phyloP scores from a whole-genome alignment of 2,329 filamentous ascomycete species.

The Colletotrichum trifolii region DNA sequence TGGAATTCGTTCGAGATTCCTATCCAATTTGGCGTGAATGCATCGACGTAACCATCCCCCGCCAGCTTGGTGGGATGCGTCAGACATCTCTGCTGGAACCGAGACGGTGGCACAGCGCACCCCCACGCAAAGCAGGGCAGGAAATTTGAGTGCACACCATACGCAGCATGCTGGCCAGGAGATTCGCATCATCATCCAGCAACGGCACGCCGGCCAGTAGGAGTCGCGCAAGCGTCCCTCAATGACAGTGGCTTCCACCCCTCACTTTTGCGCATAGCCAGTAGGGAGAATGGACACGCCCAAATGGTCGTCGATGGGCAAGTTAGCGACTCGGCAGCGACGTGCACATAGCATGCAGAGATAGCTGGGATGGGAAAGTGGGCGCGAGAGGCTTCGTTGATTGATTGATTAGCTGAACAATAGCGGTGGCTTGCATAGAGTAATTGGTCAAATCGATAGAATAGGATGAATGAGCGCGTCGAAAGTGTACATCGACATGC shows the following conservation, averaged over 20 bases:
- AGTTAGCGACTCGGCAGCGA: constrained; percentile 1
- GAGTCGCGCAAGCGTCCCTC: constrained; percentile 20
- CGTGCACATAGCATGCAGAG: constrained; percentile 10
- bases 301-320: constrained; percentile 9
- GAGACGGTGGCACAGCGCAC: background rate
- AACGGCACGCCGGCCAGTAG: background rate
- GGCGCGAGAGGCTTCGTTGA: constrained; percentile 11
- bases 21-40: constrained; percentile 3
- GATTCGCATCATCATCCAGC: no score
- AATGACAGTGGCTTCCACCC: background rate
- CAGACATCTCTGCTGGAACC: constrained; percentile 6
- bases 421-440: constrained; percentile 4
- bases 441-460: constrained; percentile 7
- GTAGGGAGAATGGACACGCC: constrained; percentile 17
- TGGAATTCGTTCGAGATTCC: constrained; percentile 1
- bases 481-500: constrained; percentile 12
- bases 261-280: background rate
- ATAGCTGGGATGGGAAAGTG: constrained; percentile 17
- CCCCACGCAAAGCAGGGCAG: constrained; percentile 24
- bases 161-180: constrained; percentile 1
- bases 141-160: constrained; percentile 13
- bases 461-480: background rate
- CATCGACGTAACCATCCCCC: constrained; percentile 20
- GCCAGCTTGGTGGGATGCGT: constrained; percentile 17
- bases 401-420: constrained; percentile 8